Conservation (phyloP, 1,139 yeast species). For the Taphrina flavorubra region DNA sequence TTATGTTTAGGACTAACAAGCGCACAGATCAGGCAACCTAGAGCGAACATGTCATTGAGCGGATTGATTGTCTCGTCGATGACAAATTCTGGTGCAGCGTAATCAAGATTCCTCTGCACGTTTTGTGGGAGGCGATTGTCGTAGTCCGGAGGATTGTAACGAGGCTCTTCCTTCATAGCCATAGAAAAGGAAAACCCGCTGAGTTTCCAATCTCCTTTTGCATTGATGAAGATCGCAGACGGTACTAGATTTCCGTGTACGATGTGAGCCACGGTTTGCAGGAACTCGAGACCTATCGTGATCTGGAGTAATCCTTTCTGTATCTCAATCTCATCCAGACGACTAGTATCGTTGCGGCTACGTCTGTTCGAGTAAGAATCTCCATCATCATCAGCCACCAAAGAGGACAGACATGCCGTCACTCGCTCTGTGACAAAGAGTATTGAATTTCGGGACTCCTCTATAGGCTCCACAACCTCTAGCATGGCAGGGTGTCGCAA, state of each 20-base stretch:
- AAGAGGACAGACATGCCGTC: slow-evolving; percentile 62
- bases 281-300: slow-evolving; percentile 76
- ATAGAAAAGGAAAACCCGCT: slow-evolving; percentile 71
- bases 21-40: slow-evolving; percentile 74
- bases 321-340: slow-evolving; percentile 70
- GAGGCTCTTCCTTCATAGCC: slow-evolving; percentile 51
- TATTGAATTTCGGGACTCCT: slow-evolving; percentile 78
- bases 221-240: slow-evolving; percentile 72
- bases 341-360: slow-evolving; percentile 48
- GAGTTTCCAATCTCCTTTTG: slow-evolving; percentile 92
- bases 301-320: slow-evolving; percentile 85
- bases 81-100: slow-evolving; percentile 75
- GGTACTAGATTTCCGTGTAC: slow-evolving; percentile 85
- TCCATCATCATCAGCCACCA: slow-evolving; percentile 50
- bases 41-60: slow-evolving; percentile 80
- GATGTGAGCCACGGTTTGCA: slow-evolving; percentile 75
- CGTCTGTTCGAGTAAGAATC: slow-evolving; percentile 42
- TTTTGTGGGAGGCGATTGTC: slow-evolving; percentile 77
- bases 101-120: slow-evolving; percentile 73
- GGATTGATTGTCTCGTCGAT: slow-evolving; percentile 65
- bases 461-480: slow-evolving; percentile 82
- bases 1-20: slow-evolving; percentile 58
- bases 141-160: slow-evolving; percentile 65
- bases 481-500: slow-evolving; percentile 86
- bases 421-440: slow-evolving; percentile 86